Evolutionary conservation across 768 basidiomycete genomes (phyloP), one percentile per base, ranked within the genome.

Genomic region (Suillus hirtellus): DNA sequence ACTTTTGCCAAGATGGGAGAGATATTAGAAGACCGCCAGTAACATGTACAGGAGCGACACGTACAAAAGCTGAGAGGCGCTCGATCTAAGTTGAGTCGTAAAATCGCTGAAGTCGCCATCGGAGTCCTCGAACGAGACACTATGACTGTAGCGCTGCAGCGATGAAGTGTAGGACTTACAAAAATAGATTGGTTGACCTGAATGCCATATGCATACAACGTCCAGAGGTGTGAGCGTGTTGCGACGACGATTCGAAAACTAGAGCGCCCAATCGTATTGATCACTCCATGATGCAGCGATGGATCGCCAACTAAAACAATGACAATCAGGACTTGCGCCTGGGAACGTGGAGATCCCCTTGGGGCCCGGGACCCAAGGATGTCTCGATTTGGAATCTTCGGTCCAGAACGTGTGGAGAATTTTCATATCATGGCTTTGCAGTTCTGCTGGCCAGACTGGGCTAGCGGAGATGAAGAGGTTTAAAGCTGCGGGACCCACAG

Each of bases 241-340:
- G 14, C 14, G 21, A 10, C 34, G 54, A 38, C 7, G 21, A 56
- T 38, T 38, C 11, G 21, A 56, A n/a, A 56, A 21, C 6, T 11
- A 54, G 19, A 7, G 54, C 54, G 54, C 31, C 31, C 31, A 31
- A 31, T 31, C 31, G n/a, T 15, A 31, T 6, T 38, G 14, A 38
- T 38, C n/a, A 55, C 53, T n/a, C 6, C 3, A 55, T 38, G 54
- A 55, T 21, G 55, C 21, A 40, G 55, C 38, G 55, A 58, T 58
- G 42, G 40, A 58, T 58, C 27, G 40, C 56, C 24, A 58, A 17
- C 24, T 24, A 58, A 52, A 56, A 19, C 55, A 27, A 42, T 10
- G 55, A 17, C 38, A 58, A 58, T 58, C 56, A 58, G 55, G 55
- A 27, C 21, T n/a, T 56, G 14, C 4, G 38, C 38, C 38, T 58